Conservation (phyloP, 768 basidiomycete genomes). For the Xanthoconium stramineum region DNA sequence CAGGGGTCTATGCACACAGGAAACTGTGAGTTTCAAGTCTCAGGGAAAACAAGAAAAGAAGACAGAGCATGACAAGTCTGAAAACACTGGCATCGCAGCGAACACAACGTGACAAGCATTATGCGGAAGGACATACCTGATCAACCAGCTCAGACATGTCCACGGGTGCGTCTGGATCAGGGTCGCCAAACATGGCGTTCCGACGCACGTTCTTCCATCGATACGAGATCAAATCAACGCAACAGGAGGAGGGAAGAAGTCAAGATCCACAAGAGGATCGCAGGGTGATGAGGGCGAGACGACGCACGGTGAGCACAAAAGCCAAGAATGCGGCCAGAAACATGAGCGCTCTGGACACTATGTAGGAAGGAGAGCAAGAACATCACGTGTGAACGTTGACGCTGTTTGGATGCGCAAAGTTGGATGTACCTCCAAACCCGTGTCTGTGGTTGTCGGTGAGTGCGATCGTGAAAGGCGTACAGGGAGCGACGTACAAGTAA, state of each 20-base stretch:
- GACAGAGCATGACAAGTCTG: no score
- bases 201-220: slow-evolving; percentile 57
- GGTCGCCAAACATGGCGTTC: slow-evolving; percentile 51
- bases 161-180: slow-evolving; percentile 44
- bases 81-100: not conserved
- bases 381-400: no score
- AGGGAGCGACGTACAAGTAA: slow-evolving; percentile 29
- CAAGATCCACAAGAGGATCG: no score
- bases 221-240: slow-evolving; percentile 51
- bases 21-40: not conserved
- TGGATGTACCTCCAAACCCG: not conserved
- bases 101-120: no score
- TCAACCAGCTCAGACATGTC: slow-evolving; percentile 67
- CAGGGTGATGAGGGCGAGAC: not conserved
- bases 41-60: no score
- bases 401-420: not conserved
- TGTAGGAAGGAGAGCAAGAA: no score
- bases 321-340: slow-evolving; percentile 20
- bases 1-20: not conserved
- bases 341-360: slow-evolving; percentile 24
- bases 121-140: slow-evolving; percentile 23
- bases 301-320: slow-evolving; percentile 20
- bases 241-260: not conserved
- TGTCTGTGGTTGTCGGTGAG: not conserved
- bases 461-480: not conserved